Base-by-base conservation (phyloP, 176 grass and related monocot species). In the Oryza brachyantha region DNA sequence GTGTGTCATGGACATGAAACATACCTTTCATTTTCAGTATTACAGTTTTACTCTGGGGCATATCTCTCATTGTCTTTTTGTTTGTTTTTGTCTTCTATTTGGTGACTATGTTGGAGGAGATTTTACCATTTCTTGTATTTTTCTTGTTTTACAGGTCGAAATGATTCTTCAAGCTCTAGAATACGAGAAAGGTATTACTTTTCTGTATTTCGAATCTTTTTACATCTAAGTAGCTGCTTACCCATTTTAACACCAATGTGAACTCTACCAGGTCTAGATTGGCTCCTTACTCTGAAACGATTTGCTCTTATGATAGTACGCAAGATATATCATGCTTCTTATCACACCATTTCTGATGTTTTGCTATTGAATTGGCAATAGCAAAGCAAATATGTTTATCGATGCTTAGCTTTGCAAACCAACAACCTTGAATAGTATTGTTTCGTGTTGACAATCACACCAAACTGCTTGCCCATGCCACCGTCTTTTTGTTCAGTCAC, bases 141-240 rank as follows among this genome's bases (percentile, higher is more conserved):
- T n/a, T 40, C 82, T 83, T 71, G 76, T 82, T 4, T 76, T 68
- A 61, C 83, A 98, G 96, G 92, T 98, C 43, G 96, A 98, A 92
- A 98, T 98, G 96, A 98, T 98, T 77, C 96, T 98, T 91, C 96
- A 98, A 68, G 96, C 96, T 80, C 86, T 98, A 69, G 96, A 98
- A 87, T 98, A 98, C 64, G 96, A 98, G 85, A 88, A 86, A 72
- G 92, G 96, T 98, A 90, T 63, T 38, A 3, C 54, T 24, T 77
- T 68, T 27, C 58, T 67, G 22, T 41, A 24, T 48, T 17, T 5
- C 50, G 61, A 21, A 68, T 59, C 61, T 73, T 24, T 74, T 19
- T 73, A 19, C 13, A 17, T 35, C 32, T 24, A 88, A 73, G 69
- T n/a, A 54, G 32, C 29, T 17, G 26, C 10, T 41, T 62, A 35